Conservation (phyloP, 2,329 filamentous ascomycete genomes). For the Aspergillus fijiensis region DNA sequence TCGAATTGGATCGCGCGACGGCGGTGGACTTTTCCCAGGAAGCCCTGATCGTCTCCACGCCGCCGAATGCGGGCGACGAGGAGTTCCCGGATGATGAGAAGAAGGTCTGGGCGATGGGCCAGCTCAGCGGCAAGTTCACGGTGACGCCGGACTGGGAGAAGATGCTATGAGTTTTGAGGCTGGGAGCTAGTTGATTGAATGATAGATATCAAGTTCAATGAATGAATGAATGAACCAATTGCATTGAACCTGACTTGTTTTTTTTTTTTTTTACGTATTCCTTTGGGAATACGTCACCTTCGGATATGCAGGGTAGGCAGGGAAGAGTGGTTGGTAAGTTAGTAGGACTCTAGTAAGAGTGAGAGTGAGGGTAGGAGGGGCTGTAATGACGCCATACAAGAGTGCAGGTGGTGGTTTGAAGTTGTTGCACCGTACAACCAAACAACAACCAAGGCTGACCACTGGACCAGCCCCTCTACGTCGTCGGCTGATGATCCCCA, state of each 20-base stretch:
- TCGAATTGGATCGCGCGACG: slow-evolving; percentile 58
- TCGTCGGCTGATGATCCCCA: too few species aligned
- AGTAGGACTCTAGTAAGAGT: too few species aligned
- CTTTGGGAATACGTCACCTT: too few species aligned
- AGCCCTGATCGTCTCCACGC: slow-evolving; percentile 47
- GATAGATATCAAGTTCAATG: neutral
- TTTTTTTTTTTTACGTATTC: too few species aligned
- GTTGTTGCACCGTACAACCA: neutral
- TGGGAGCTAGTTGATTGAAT: neutral
- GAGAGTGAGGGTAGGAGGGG: neutral
- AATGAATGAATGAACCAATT: neutral
- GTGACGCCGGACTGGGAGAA: slow-evolving; percentile 61
- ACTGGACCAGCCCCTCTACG: too few species aligned
- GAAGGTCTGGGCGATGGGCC: slow-evolving; percentile 57
- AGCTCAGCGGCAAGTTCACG: slow-evolving; percentile 65
- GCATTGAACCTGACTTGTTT: neutral
- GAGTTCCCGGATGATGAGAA: slow-evolving; percentile 35
- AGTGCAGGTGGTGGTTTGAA: too few species aligned
- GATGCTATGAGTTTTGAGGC: slow-evolving; percentile 37
- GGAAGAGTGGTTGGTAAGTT: neutral
- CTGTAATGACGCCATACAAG: neutral
- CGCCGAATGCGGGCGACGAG: slow-evolving; percentile 21
- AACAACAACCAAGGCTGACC: too few species aligned
- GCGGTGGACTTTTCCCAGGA: slow-evolving; percentile 61
- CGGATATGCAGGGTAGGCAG: too few species aligned